These are phyloP conservation scores for Emmonsiellopsis sp. DNA, from an alignment of 2,329 filamentous ascomycete species.

Conservation along the genomic window DNA sequence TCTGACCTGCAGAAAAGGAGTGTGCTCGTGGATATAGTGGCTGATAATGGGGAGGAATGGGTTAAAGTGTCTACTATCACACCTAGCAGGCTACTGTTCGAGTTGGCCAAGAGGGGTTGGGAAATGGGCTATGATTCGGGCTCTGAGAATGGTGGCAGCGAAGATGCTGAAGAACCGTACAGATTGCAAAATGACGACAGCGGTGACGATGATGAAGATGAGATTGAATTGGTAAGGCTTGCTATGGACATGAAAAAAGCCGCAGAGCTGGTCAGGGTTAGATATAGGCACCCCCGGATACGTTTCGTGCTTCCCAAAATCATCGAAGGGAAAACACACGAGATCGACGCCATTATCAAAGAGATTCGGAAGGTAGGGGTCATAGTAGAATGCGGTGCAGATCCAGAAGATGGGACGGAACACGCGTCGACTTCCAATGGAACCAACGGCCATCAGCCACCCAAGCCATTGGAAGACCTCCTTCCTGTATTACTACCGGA, in stretches of 20 bases:
- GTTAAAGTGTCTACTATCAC: constrained; percentile 59
- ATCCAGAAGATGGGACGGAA: background rate
- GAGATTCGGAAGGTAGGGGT: constrained; percentile 45
- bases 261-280: constrained; percentile 46
- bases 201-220: constrained; percentile 42
- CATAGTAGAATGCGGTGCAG: constrained; percentile 27
- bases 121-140: constrained; percentile 39
- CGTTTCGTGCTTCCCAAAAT: constrained; percentile 54
- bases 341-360: constrained; percentile 48
- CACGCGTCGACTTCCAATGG: constrained; percentile 3
- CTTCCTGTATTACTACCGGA: constrained; percentile 30
- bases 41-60: constrained; percentile 55
- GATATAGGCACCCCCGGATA: constrained; percentile 50
- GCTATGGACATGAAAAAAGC: constrained; percentile 51
- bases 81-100: constrained; percentile 54
- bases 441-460: background rate
- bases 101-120: constrained; percentile 60
- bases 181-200: constrained; percentile 28
- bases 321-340: constrained; percentile 36
- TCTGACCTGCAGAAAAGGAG: constrained; percentile 34
- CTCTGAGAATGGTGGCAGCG: constrained; percentile 32
- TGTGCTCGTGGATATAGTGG: constrained; percentile 55
- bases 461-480: constrained; percentile 7
- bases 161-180: constrained; percentile 16
- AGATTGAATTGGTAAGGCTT: constrained; percentile 51